Evolutionary conservation across 768 basidiomycete genomes (phyloP).

Genomic region (Saitozyma sp.): DNA sequence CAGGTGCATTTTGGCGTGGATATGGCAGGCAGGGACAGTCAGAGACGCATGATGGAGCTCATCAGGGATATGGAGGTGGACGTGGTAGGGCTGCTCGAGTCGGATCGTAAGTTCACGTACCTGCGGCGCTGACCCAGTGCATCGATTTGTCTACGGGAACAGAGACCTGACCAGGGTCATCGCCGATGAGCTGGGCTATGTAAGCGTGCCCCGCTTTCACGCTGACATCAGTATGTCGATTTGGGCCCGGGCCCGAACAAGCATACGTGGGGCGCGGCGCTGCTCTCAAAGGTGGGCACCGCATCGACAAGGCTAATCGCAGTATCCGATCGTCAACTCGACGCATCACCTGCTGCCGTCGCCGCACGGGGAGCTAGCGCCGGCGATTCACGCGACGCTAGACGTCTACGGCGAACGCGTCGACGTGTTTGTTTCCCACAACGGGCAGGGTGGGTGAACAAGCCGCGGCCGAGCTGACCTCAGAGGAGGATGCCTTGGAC

Average conservation of each 20-base stretch:
- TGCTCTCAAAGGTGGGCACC: slow-evolving; percentile 69
- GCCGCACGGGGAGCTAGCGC: slow-evolving; percentile 73
- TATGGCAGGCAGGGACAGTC: slow-evolving; percentile 72
- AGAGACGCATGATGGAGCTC: slow-evolving; percentile 64
- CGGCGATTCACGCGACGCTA: slow-evolving; percentile 81
- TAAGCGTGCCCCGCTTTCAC: slow-evolving; percentile 53
- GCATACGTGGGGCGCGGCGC: slow-evolving; percentile 84
- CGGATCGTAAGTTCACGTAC: slow-evolving; percentile 64
- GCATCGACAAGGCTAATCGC: background rate
- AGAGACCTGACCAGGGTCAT: slow-evolving; percentile 81
- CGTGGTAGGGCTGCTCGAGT: slow-evolving; percentile 76
- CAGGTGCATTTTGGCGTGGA: slow-evolving; percentile 74
- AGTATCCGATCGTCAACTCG: slow-evolving; percentile 87
- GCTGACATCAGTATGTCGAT: slow-evolving; percentile 68
- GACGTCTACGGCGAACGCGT: slow-evolving; percentile 76
- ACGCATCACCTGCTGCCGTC: slow-evolving; percentile 85
- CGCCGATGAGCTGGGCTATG: slow-evolving; percentile 76
- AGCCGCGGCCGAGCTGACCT: slow-evolving; percentile 1
- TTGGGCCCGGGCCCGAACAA: slow-evolving; percentile 82
- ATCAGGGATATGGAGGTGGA: slow-evolving; percentile 80
- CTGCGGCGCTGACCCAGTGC: slow-evolving; percentile 19
- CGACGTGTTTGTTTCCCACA: slow-evolving; percentile 83
- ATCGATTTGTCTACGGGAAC: slow-evolving; percentile 76
- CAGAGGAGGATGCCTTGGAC: slow-evolving; percentile 87
- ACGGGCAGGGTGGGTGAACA: slow-evolving; percentile 71